Evolutionary conservation across 2,329 filamentous ascomycete species (phyloP), one percentile per base, ranked within the genome.

Genomic region (Colletotrichum euphorbiae): DNA sequence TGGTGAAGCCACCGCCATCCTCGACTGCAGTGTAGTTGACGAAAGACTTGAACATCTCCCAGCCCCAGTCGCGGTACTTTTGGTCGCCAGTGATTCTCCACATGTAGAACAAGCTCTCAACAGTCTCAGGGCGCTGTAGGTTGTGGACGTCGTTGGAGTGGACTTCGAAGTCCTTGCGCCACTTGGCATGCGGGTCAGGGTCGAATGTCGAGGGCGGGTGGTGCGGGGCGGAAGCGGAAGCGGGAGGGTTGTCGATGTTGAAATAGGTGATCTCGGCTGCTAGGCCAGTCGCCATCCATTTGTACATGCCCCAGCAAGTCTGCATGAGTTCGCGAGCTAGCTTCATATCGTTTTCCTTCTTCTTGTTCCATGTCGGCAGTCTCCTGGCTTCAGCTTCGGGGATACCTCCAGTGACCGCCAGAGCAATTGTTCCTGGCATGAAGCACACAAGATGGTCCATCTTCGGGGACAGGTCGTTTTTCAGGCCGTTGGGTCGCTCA

Each of bases 371-470:
- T 7, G 82, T 86, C 0, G 89, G 82, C 1, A 87, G 82, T 76
- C 92, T 91, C 72, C 88, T 90, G 12, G 95, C 95, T 75, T 94
- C 89, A 1, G 87, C 84, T 67, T 97, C 88, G 0, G 91, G 87
- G 38, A 91, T 79, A 2, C 96, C 96, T 40, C 89, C 91, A 0
- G 96, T 99, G 0, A 89, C 93, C 0, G 88, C 94, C 1, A 99
- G 86, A 0, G 95, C 95, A 74, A 99, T 97, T 3, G 95, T 98
- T 8, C 96, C 96, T 0, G 95, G 94, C 88, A 98, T 91, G 84
- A 99, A 99, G 81, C 96, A 99, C 42, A 97, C 95, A 5, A 98
- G 85, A 76, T 99, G 96, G 76, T 99, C 96, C 94, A 99, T 98
- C 81, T 99, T 99, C 24, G 94, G 91, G 13, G 88, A 89, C 21